Conservation (phyloP, 495 filamentous ascomycete species). For the Xylaria sp. region DNA sequence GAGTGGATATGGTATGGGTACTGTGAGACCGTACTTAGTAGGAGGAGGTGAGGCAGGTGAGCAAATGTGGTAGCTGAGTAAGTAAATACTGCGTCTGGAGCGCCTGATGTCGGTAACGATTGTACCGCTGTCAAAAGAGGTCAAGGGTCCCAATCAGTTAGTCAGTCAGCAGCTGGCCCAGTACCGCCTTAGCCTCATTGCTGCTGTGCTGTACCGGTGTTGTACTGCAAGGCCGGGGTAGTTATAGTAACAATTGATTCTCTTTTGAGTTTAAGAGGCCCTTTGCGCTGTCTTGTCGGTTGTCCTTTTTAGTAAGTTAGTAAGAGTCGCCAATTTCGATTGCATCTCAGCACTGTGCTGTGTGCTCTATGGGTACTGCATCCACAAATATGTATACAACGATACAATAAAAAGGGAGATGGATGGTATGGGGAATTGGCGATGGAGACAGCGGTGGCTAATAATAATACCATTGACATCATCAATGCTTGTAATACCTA, state of each 20-base stretch:
- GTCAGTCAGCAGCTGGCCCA: slow-evolving; percentile 17
- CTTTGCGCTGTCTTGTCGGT: background rate
- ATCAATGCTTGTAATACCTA: slow-evolving; percentile 22
- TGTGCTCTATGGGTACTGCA: slow-evolving; percentile 6
- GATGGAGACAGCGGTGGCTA: slow-evolving; percentile 2
- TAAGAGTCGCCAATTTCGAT: slow-evolving; percentile 8
- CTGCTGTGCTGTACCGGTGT: slow-evolving; percentile 3
- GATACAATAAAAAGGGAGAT: background rate
- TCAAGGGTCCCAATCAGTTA: slow-evolving; percentile 9
- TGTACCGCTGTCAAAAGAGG: slow-evolving; percentile 12
- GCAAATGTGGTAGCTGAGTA: slow-evolving; percentile 30
- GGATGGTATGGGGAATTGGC: slow-evolving; percentile 7
- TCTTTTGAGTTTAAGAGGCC: slow-evolving; percentile 7
- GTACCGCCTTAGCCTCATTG: background rate
- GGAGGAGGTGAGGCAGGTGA: slow-evolving; percentile 28
- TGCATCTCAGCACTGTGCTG: slow-evolving; percentile 18
- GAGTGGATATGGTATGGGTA: slow-evolving; percentile 24
- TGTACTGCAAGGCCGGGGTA: background rate
- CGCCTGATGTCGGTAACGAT: slow-evolving; percentile 23
- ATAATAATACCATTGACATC: slow-evolving; percentile 27
- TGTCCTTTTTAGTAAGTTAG: slow-evolving; percentile 11
- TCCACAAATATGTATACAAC: background rate
- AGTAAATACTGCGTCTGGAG: slow-evolving; percentile 24
- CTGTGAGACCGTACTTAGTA: background rate
- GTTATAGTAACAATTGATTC: background rate